Base-by-base conservation (phyloP, 2,329 filamentous ascomycete species). In the Cercospora sp. region DNA sequence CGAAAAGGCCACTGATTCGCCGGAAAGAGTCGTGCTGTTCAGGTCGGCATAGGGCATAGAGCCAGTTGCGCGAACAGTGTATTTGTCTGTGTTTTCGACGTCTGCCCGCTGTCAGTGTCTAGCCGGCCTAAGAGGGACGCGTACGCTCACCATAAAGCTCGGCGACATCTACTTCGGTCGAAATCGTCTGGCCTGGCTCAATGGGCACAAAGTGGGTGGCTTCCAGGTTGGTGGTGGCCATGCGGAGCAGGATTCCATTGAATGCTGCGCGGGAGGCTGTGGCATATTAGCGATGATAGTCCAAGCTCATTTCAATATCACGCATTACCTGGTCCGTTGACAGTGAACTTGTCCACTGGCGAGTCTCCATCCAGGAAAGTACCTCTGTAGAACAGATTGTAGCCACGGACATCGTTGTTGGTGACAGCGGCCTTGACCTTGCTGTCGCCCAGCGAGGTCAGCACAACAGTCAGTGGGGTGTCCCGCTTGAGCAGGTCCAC, bases 41-140 rank as follows among this genome's bases (percentile, higher is more conserved):
- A 80, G 80, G 23, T 82, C 80, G 31, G 88, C 86, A 65, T 84
- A 85, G 8, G 86, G 84, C 53, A 91, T 81, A 10, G 83, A 81
- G 5, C 89, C 89, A 4, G 80, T 79, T 5, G 87, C 83, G 64
- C 83, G 81, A 60, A 91, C 77, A 64, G 84, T 84, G 74, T 87
- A 88, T 61, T 81, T 79, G 67, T 88, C 88, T 39, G 82, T 81
- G n/a, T 75, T 70, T 23, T 77, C 76, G 20, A 86, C 81, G 70
- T 87, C 83, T 64, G 51, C 26, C 13, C 16, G 7, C 8, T 33
- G 26, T 58, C 26, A 58, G 53, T 31, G 12, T 10, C 12, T 26
- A 3, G 3, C n/a, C 13, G 8, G 6, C 13, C 8, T 5, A 3
- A 30, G 8, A 12, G 28, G 3, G 12, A 2, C 13, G 8, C 16